These are phyloP conservation scores for Neocatenulostroma microsporum DNA, from an alignment of 2,329 filamentous ascomycete genomes.

Conservation along the genomic window DNA sequence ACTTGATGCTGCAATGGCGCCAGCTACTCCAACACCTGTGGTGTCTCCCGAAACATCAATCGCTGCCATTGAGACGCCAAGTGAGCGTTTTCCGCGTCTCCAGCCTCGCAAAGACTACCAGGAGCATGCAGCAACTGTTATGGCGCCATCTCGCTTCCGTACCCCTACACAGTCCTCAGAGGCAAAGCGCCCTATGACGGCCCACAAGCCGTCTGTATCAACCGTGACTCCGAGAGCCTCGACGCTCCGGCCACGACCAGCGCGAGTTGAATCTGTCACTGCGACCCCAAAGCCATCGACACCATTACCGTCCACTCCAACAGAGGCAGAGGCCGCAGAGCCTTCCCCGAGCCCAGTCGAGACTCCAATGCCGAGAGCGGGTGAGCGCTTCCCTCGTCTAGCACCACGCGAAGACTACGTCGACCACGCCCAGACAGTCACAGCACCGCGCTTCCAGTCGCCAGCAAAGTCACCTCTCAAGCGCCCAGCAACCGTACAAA, in stretches of 20 bases:
- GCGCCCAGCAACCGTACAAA: constrained; percentile 22
- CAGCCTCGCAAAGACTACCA: constrained; percentile 4
- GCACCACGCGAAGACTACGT: constrained; percentile 1
- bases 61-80: not conserved
- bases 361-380: constrained; percentile 1
- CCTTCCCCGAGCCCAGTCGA: not conserved
- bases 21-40: not conserved
- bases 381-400: constrained; percentile 9
- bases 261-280: not conserved
- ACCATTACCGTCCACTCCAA: not conserved
- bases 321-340: not conserved
- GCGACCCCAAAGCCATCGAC: not conserved
- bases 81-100: constrained; percentile 10
- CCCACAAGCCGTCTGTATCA: constrained; percentile 2
- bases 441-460: constrained; percentile 22
- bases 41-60: not conserved
- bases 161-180: constrained; percentile 8
- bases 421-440: constrained; percentile 19
- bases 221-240: constrained; percentile 7
- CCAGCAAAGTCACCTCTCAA: constrained; percentile 16
- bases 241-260: constrained; percentile 1
- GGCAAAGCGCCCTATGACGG: constrained; percentile 5
- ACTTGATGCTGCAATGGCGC: not conserved
- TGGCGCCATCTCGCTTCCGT: constrained; percentile 9
- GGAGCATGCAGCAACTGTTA: constrained; percentile 12